Evolutionary conservation across 306 rosid species (phyloP).

Genomic region (Vicia faba): DNA sequence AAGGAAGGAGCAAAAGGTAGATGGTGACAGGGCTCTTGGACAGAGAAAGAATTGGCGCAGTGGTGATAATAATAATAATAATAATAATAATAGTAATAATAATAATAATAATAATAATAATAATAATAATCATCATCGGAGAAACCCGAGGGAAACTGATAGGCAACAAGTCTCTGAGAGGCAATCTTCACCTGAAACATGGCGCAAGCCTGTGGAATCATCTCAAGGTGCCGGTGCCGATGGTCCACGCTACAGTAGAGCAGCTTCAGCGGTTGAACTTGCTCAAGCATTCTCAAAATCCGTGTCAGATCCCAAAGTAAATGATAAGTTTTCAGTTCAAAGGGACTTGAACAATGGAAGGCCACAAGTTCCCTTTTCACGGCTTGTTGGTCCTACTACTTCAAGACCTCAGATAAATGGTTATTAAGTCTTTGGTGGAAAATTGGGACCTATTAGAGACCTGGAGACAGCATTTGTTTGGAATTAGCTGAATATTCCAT

Average conservation of each 20-base stretch:
- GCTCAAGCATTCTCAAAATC: conserved; percentile 94
- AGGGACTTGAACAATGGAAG: conserved; percentile 58
- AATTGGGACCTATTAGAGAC: conserved; percentile 28
- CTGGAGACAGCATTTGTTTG: conserved; percentile 39
- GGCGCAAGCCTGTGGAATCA: conserved; percentile 86
- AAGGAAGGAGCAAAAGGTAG: conserved; percentile 66
- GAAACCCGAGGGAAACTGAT: conserved; percentile 59
- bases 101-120: conserved; percentile 24
- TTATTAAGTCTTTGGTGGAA: conserved; percentile 50
- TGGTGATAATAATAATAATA: conserved; percentile 44
- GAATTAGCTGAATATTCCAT: conserved; percentile 34
- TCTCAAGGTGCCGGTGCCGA: conserved; percentile 42
- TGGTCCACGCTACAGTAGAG: conserved; percentile 64
- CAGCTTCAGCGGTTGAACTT: conserved; percentile 90
- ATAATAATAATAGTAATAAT: conserved; percentile 9
- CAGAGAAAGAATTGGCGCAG: conserved; percentile 81
- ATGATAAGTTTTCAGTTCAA: conserved; percentile 57
- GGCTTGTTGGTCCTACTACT: conserved; percentile 76
- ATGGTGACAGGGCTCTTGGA: conserved; percentile 56
- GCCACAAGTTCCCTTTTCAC: conserved; percentile 77
- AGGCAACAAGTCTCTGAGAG: conserved; percentile 69
- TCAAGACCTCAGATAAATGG: conserved; percentile 93
- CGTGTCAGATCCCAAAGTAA: conserved; percentile 65
- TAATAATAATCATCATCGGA: conserved; percentile 41
- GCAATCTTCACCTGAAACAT: conserved; percentile 85